phyloP scores from a whole-genome alignment of 2,329 filamentous ascomycete species.

The Dendrostoma leiphaemia region DNA sequence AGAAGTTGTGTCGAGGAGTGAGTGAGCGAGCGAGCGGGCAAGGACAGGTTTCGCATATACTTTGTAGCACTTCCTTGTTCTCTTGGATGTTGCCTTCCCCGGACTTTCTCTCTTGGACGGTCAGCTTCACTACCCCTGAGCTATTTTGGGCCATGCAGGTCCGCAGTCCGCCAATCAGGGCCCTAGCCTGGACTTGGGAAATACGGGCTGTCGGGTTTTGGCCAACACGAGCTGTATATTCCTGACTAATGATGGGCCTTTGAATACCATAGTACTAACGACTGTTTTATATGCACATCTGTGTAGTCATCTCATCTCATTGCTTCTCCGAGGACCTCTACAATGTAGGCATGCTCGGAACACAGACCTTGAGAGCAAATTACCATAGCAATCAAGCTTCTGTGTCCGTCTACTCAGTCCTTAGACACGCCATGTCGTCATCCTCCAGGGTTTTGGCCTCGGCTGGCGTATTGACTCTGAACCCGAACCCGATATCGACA shows the following conservation, averaged over 20 bases:
- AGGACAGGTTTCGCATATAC: neutral
- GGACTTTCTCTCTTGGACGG: neutral
- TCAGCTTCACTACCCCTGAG: neutral
- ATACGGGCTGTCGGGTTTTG: conserved; percentile 2
- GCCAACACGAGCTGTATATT: neutral
- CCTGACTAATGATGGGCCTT: too few relatives aligned
- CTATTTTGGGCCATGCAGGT: conserved; percentile 4
- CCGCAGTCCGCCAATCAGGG: neutral
- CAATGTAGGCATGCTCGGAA: too few relatives aligned
- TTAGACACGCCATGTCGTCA: neutral
- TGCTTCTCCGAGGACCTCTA: too few relatives aligned
- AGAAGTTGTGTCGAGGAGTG: neutral
- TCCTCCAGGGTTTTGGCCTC: neutral
- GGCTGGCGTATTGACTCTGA: too few relatives aligned
- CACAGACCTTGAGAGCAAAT: too few relatives aligned
- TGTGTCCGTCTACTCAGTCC: neutral
- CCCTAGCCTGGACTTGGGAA: neutral
- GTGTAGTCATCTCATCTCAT: too few relatives aligned
- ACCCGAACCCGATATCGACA: neutral
- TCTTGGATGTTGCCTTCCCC: neutral
- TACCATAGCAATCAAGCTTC: neutral
- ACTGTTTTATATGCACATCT: too few relatives aligned
- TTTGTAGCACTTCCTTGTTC: neutral
- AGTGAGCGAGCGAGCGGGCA: neutral
- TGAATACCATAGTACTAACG: too few relatives aligned